Percentiles rank a stretch among this genome's conserved stretches.
Evolutionary conservation across 192 early-diverging fungal species (phyloP).

Genomic region (Mortierella alpina): DNA sequence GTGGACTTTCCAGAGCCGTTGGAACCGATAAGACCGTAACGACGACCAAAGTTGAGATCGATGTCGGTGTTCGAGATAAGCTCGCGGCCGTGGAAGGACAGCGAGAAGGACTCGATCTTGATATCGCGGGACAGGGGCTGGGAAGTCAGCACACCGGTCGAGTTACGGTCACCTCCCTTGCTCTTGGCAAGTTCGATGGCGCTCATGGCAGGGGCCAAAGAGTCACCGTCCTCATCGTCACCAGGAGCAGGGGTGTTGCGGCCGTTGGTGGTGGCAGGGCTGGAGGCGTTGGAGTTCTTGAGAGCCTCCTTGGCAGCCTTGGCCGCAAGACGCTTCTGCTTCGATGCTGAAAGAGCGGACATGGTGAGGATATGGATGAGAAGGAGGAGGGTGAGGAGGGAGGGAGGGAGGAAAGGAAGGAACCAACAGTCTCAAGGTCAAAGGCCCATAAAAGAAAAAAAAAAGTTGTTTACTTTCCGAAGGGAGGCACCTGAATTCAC

Average conservation of each 20-base stretch:
- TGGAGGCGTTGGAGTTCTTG: conserved; percentile 46
- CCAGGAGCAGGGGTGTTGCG: conserved; percentile 34
- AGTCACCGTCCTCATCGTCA: conserved; percentile 36
- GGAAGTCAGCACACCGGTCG: conserved; percentile 92
- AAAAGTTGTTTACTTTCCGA: conserved; percentile 2
- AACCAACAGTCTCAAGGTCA: background rate
- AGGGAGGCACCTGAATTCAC: too few relatives aligned
- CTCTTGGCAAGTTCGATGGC: conserved; percentile 65
- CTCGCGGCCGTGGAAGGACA: conserved; percentile 94
- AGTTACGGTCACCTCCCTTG: conserved; percentile 83
- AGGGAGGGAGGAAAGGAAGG: conserved; percentile 21
- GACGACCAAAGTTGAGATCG: conserved; percentile 98
- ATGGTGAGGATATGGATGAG: conserved; percentile 17
- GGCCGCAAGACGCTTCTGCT: conserved; percentile 84
- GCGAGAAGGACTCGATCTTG: conserved; percentile 94
- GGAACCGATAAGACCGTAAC: conserved; percentile 94
- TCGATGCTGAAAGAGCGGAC: conserved; percentile 69
- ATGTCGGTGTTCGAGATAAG: conserved; percentile 94
- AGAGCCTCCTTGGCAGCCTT: conserved; percentile 72
- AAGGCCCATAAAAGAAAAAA: background rate
- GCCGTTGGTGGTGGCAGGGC: conserved; percentile 43
- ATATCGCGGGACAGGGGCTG: conserved; percentile 93
- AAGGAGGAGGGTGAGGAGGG: conserved; percentile 5
- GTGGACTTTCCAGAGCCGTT: conserved; percentile 98
- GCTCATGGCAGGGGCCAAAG: conserved; percentile 36